Percentiles rank a stretch among this genome's conserved stretches.
phyloP scores from a whole-genome alignment of 2,329 filamentous ascomycete species.

The Phialemoniopsis sp. region DNA sequence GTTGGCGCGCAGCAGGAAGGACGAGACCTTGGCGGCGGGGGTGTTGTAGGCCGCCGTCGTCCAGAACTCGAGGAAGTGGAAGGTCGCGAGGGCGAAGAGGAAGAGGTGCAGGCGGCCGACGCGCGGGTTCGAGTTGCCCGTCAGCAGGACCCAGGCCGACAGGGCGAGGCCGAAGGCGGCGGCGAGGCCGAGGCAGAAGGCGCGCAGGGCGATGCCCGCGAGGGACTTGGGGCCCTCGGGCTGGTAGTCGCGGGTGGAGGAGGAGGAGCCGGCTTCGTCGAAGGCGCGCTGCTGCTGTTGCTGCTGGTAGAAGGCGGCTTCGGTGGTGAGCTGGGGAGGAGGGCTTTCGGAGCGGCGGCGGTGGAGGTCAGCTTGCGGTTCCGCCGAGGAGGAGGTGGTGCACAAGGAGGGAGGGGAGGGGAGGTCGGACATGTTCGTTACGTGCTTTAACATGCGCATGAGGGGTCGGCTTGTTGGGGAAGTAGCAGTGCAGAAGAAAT shows the following conservation, averaged over 20 bases:
- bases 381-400: too few relatives aligned
- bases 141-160: conserved; percentile 16
- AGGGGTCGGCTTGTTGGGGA: too few relatives aligned
- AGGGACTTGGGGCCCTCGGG: conserved; percentile 51
- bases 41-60: conserved; percentile 85
- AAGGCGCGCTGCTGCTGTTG: conserved; percentile 5
- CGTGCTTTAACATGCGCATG: too few relatives aligned
- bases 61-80: conserved; percentile 97
- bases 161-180: conserved; percentile 29
- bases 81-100: conserved; percentile 63
- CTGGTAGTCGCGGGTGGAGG: conserved; percentile 26
- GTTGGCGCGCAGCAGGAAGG: conserved; percentile 82
- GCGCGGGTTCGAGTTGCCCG: conserved; percentile 22
- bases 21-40: conserved; percentile 62
- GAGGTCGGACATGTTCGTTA: too few relatives aligned
- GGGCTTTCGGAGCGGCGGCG: too few relatives aligned
- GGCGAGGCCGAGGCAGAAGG: conserved; percentile 46
- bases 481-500: too few relatives aligned
- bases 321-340: too few relatives aligned
- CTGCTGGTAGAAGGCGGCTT: too few relatives aligned
- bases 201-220: conserved; percentile 53
- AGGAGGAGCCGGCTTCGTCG: conserved; percentile 11
- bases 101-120: conserved; percentile 66
- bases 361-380: too few relatives aligned
- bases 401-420: too few relatives aligned